Evolutionary conservation across 1,284 basidiomycete species (phyloP).

Genomic region (Puccinia brachypodii): DNA sequence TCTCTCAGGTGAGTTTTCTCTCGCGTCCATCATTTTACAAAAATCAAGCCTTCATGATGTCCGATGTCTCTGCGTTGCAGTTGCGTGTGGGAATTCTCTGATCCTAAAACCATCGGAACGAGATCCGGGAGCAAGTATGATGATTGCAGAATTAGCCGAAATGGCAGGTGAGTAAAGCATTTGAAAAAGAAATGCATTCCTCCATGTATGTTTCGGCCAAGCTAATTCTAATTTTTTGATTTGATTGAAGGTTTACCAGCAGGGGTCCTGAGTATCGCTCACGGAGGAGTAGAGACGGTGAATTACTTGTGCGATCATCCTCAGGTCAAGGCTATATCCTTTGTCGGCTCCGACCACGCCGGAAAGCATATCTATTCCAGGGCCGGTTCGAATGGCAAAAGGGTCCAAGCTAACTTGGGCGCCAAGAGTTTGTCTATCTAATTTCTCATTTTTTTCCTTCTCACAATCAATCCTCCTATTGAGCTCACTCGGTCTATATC

Average conservation of each 20-base stretch:
- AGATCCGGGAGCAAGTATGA: constrained; percentile 94
- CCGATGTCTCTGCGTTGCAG: constrained; percentile 59
- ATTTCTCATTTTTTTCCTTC: neutral
- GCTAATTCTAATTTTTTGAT: neutral
- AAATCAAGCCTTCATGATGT: neutral
- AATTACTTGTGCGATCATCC: constrained; percentile 93
- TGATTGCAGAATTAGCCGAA: constrained; percentile 89
- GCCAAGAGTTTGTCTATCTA: constrained; percentile 68
- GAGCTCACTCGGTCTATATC: neutral
- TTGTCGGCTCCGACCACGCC: constrained; percentile 93
- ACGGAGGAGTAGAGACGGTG: constrained; percentile 84
- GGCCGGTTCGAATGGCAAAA: constrained; percentile 83
- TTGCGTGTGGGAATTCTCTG: constrained; percentile 89
- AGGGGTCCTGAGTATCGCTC: constrained; percentile 63
- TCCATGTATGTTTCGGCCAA: neutral
- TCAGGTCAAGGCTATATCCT: constrained; percentile 87
- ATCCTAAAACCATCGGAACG: constrained; percentile 94
- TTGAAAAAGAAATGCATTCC: constrained; percentile 68
- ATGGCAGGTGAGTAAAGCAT: constrained; percentile 65
- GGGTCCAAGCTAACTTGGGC: constrained; percentile 91
- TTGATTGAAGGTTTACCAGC: constrained; percentile 55
- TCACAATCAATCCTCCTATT: neutral
- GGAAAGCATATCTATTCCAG: constrained; percentile 91
- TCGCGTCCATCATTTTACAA: constrained; percentile 54
- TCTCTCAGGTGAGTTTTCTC: constrained; percentile 60